Percentiles rank a stretch among this genome's conserved stretches.
phyloP scores from a whole-genome alignment of 768 basidiomycete species.

The Gelatoporia subvermispora region DNA sequence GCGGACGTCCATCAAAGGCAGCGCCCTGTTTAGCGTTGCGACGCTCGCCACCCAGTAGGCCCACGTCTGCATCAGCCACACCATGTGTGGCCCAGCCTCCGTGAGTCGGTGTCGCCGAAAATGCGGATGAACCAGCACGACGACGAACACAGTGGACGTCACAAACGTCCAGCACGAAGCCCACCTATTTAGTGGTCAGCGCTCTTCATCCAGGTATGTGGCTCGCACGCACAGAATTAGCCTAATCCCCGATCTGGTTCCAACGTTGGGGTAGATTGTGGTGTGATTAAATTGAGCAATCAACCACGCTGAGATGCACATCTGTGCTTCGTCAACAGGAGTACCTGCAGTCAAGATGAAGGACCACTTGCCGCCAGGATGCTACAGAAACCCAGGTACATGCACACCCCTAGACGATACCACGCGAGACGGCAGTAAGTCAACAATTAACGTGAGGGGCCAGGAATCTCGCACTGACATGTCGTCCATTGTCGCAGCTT shows the following conservation, averaged over 20 bases:
- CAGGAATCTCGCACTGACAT: neutral
- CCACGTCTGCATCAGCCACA: constrained; percentile 59
- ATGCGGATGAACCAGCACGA: constrained; percentile 56
- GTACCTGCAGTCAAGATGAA: neutral
- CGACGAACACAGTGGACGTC: constrained; percentile 46
- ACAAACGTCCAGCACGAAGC: constrained; percentile 56
- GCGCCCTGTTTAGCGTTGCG: constrained; percentile 43
- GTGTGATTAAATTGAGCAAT: constrained; percentile 51
- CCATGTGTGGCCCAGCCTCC: constrained; percentile 53
- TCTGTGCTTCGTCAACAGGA: constrained; percentile 25
- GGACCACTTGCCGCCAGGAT: constrained; percentile 44
- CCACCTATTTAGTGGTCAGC: constrained; percentile 36
- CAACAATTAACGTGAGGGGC: too few species aligned
- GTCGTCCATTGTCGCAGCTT: constrained; percentile 15
- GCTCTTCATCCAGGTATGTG: neutral
- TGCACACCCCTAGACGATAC: constrained; percentile 1
- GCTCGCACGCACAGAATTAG: constrained; percentile 42
- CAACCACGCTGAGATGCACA: constrained; percentile 55
- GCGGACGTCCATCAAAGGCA: constrained; percentile 39
- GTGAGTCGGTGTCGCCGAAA: constrained; percentile 50
- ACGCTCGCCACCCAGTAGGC: constrained; percentile 56
- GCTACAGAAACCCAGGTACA: constrained; percentile 33
- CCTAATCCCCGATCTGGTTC: constrained; percentile 38
- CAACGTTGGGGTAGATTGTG: constrained; percentile 44
- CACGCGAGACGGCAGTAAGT: too few species aligned